Conservation (phyloP, 768 basidiomycete species). For the Porpolomopsis calyptriformis region DNA sequence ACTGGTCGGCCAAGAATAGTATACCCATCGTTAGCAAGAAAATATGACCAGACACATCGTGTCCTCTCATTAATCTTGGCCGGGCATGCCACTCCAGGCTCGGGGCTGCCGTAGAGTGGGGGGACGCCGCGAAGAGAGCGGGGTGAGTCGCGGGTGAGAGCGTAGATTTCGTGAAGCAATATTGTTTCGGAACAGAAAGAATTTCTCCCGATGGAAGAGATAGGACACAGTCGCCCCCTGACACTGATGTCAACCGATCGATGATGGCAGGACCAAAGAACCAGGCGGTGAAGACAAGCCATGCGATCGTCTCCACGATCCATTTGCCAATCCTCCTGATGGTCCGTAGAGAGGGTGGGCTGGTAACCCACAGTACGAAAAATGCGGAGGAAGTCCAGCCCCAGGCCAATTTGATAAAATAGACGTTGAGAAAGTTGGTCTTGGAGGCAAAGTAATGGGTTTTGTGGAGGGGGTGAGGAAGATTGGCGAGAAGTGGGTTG, state of each 20-base stretch:
- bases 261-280: slow-evolving; percentile 80
- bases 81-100: slow-evolving; percentile 30
- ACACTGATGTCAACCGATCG: slow-evolving; percentile 49
- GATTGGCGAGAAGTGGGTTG: slow-evolving; percentile 54
- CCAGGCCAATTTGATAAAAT: slow-evolving; percentile 89
- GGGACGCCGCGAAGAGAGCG: slow-evolving; percentile 38
- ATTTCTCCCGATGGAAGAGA: slow-evolving; percentile 44
- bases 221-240: slow-evolving; percentile 73
- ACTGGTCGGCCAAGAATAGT: slow-evolving; percentile 70
- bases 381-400: slow-evolving; percentile 76
- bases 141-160: slow-evolving; percentile 57
- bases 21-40: slow-evolving; percentile 77
- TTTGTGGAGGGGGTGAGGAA: slow-evolving; percentile 54
- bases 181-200: slow-evolving; percentile 43
- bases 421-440: slow-evolving; percentile 67
- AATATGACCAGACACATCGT: slow-evolving; percentile 90
- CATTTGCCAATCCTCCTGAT: slow-evolving; percentile 40
- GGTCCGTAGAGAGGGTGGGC: slow-evolving; percentile 35
- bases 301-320: slow-evolving; percentile 48
- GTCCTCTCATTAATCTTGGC: slow-evolving; percentile 67
- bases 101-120: slow-evolving; percentile 17
- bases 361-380: slow-evolving; percentile 46
- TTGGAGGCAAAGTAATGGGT: slow-evolving; percentile 74
- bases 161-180: slow-evolving; percentile 40
- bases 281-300: slow-evolving; percentile 73